Evolutionary conservation across 2,329 filamentous ascomycete species (phyloP), one percentile per base, ranked within the genome.

Genomic region (Aspergillus ochraceoroseus): DNA sequence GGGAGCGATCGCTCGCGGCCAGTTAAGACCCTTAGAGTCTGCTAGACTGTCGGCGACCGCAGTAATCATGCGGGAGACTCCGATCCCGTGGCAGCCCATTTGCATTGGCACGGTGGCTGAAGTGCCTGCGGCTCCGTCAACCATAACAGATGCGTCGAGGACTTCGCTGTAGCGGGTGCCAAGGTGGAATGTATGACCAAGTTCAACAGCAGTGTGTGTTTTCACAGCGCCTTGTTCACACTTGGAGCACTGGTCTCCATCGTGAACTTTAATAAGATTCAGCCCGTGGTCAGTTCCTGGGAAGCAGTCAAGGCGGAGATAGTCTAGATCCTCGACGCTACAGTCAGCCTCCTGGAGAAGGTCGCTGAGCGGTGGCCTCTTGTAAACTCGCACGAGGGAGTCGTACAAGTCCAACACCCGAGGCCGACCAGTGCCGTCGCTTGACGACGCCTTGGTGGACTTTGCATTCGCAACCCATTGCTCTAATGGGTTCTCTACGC

Each of bases 11-110:
- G 72, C 80, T 4, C 82, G 73, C 0, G 92, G 92, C 92, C 92
- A 98, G 54, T 87, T 87, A 5, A 96, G 72, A 0, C 88, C 92
- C 56, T 70, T 76, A 2, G 73, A 58, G 51, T 94, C 87, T 0
- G 80, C 74, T 7, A 87, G 71, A 26, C 83, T 76, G 48, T 90
- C 83, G 1, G 89, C 89, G 1, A 92, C 79, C 1, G 92, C 87
- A 6, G 83, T 88, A 46, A 98, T 82, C 54, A 98, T 81, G 30
- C 92, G 83, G 4, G 88, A 94, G 12, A 98, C 80, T 1, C 92
- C 92, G 46, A 98, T 94, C 1, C 92, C 92, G 59, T 95, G 87
- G 61, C 92, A 98, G 40, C 92, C 92, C 92, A 98, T 98, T 50
- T 94, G 80, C 56, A 95, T 75, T 0, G 80, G 72, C 0, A 79